Evolutionary conservation across 331 rosid species (phyloP), one percentile per base, ranked within the genome.

Genomic region (Malus hybrid): DNA sequence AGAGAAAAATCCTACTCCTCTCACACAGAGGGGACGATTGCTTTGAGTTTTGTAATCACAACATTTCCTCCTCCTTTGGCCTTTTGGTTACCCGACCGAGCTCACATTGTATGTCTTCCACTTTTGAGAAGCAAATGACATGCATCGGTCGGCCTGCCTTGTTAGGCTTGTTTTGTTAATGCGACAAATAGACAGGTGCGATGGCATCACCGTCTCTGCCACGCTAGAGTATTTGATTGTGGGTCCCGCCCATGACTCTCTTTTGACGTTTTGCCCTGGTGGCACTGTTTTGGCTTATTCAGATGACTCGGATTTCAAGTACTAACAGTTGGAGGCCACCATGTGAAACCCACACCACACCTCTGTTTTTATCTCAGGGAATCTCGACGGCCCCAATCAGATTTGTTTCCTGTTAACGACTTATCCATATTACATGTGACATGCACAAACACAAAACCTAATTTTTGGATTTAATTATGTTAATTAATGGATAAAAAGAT

Each of bases 271-370:
- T 3, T 44, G 50, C 50, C 50, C 14, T 11, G 6, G 10, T 10
- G 65, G 71, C 16, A 18, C 0, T 67, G 72, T 67, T 61, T 36
- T 20, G 31, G 31, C 39, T 67, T 22, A 70, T n/a, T 32, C 44
- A 22, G 68, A 82, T 77, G 77, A 82, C 65, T 80, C 85, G 48
- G 82, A 86, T 76, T 63, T 82, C 82, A 76, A 69, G 31, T 80
- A 33, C 50, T 3, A 44, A 0, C 34, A 48, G 20, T 44, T 36
- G 80, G 44, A 65, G 42, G 77, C 79, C 44, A 27, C 85, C 90
- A 86, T 84, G 88, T 86, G 90, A 86, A 72, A 33, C 70, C 83
- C 85, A 79, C 55, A 52, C 33, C 50, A 39, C 76, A 20, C 52
- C 36, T 14, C 36, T 50, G 59, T 18, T 54, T 54, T 3, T 63